Base-by-base conservation (phyloP, 2,329 filamentous ascomycete species). In the Trichophaea hybrida region DNA sequence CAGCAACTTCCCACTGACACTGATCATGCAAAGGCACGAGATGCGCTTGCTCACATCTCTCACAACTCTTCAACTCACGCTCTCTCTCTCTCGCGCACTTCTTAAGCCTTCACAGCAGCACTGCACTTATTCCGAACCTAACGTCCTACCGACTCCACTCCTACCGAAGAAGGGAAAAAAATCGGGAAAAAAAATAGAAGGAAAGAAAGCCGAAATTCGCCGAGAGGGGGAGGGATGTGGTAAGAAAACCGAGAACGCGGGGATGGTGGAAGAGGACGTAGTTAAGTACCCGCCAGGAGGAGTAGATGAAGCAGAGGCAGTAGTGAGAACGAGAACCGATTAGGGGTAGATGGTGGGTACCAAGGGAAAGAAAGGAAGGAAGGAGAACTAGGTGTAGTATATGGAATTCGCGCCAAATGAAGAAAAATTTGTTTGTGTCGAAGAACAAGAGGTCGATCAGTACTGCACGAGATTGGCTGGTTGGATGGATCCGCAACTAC, bases 91-190 rank as follows among this genome's bases (percentile, higher is more conserved):
- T 34, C 35, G 17, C 44, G 17, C 37, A 43, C 37, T 44, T 44
- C 53, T 24, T 55, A 15, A 50, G n/a, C 10, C 46, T 53, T 31
- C 50, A 12, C 50, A 1, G 12, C 34, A 53, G 34, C 50, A 12
- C 43, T 44, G 50, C 59, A 59, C 61, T 59, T 50, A 24, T 60
- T 61, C 61, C 61, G 55, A 49, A 43, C 59, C 50, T 55, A 55
- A 55, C 53, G 53, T 57, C 57, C 60, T 62, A 63, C 61, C 61
- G 57, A 50, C 61, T 61, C 61, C 46, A 43, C 59, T 60, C 62
- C 63, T 55, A 63, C 60, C 54, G 59, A 63, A 63, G 60, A 64
- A 62, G 58, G 59, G 37, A 52, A 62, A 55, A 51, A 62, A 64
- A 57, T 24, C 24, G 24, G 59, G 57, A 53, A 53, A 53, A 32